These are phyloP conservation scores for Pyrenopolyporus hunteri DNA, from an alignment of 495 filamentous ascomycete species.

Conservation along the genomic window DNA sequence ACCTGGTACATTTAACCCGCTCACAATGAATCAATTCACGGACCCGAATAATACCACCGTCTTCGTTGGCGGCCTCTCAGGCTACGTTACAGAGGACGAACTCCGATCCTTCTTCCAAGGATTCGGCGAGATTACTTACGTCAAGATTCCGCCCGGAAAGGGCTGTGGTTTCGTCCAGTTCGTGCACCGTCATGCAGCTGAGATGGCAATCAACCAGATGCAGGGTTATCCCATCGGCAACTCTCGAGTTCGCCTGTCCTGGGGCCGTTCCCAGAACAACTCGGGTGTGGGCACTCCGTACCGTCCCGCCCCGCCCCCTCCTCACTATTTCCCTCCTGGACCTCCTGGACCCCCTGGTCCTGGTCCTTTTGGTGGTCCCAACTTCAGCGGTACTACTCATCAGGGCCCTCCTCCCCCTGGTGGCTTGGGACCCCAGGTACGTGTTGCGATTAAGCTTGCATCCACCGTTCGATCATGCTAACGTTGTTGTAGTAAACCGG, in stretches of 20 bases:
- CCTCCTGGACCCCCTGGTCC: constrained; percentile 65
- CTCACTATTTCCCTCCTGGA: constrained; percentile 81
- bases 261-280: constrained; percentile 99
- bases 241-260: constrained; percentile 94
- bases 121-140: constrained; percentile 99
- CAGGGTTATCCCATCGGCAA: constrained; percentile 99
- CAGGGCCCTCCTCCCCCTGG: constrained; percentile 40
- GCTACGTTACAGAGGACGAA: constrained; percentile 99
- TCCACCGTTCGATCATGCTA: constrained; percentile 11
- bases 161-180: constrained; percentile 99
- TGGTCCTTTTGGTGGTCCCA: constrained; percentile 37
- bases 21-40: constrained; percentile 98
- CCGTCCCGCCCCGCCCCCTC: constrained; percentile 90
- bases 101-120: constrained; percentile 99
- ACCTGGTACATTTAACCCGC: constrained; percentile 50
- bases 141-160: constrained; percentile 99
- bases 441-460: not conserved
- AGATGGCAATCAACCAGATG: constrained; percentile 99
- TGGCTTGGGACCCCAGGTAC: constrained; percentile 41
- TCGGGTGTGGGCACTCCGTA: constrained; percentile 98
- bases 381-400: constrained; percentile 36
- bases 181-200: constrained; percentile 96
- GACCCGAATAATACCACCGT: constrained; percentile 99
- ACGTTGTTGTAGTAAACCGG: constrained; percentile 14
- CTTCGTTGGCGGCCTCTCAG: constrained; percentile 95